Conservation (phyloP, 192 early-diverging fungal genomes). For the Umbelopsis vinacea region DNA sequence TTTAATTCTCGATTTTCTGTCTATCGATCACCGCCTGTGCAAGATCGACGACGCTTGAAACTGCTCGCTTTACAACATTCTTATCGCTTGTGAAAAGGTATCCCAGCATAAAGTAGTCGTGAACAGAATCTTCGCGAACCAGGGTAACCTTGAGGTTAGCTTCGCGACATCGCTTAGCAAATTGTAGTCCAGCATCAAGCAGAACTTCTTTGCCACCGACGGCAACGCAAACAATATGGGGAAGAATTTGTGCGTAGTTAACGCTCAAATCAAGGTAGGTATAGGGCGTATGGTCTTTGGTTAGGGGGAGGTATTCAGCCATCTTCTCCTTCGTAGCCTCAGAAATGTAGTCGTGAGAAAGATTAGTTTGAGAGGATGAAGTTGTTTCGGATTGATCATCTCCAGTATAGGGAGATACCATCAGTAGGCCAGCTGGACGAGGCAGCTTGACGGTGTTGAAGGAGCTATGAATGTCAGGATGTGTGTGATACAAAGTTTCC, state of each 20-base stretch:
- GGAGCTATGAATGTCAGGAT: not conserved
- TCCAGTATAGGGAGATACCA: conserved; percentile 22
- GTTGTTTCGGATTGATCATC: not conserved
- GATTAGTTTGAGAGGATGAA: not conserved
- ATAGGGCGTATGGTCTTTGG: not conserved
- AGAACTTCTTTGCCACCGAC: conserved; percentile 26
- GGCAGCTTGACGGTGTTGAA: conserved; percentile 20
- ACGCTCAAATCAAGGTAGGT: not conserved
- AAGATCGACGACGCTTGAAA: conserved; percentile 4
- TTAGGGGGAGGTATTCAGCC: conserved; percentile 19
- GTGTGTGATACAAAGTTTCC: conserved; percentile 20
- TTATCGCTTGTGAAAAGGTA: not conserved
- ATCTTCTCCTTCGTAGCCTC: not conserved
- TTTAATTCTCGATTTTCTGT: not conserved
- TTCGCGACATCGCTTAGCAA: conserved; percentile 19
- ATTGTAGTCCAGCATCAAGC: conserved; percentile 12
- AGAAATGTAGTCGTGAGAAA: conserved; percentile 18
- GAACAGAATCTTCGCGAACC: conserved; percentile 10
- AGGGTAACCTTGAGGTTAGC: conserved; percentile 14
- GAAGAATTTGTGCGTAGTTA: not conserved
- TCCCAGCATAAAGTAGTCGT: conserved; percentile 23
- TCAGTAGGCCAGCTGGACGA: conserved; percentile 19
- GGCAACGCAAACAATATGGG: not conserved
- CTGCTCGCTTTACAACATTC: conserved; percentile 6
- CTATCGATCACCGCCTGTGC: not conserved